Evolutionary conservation across 108 stramenopile genomes (phyloP).

Genomic region (Skeletonema menzelii): DNA sequence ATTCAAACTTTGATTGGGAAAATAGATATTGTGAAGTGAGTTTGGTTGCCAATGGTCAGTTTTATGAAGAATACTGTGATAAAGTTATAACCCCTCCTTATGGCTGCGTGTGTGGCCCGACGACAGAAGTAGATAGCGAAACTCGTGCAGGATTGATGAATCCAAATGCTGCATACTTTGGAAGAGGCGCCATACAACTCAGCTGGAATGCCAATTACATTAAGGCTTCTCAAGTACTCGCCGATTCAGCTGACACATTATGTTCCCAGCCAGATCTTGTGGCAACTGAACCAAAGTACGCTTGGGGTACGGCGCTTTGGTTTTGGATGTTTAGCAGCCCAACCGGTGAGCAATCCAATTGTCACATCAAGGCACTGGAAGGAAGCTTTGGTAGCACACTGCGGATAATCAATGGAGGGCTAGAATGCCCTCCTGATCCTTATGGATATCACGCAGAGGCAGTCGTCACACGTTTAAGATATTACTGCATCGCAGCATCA

Average conservation of each 20-base stretch:
- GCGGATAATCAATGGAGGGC: slow-evolving; percentile 36
- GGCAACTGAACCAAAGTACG: slow-evolving; percentile 45
- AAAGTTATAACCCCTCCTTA: slow-evolving; percentile 37
- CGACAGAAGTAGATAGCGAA: slow-evolving; percentile 32
- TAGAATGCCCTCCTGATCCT: slow-evolving; percentile 32
- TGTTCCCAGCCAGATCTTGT: slow-evolving; percentile 44
- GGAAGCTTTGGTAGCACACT: slow-evolving; percentile 35
- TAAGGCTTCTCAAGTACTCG: slow-evolving; percentile 31
- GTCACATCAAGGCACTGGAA: slow-evolving; percentile 35
- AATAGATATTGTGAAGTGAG: slow-evolving; percentile 39
- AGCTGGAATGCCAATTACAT: slow-evolving; percentile 47
- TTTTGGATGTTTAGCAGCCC: slow-evolving; percentile 42
- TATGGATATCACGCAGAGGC: slow-evolving; percentile 40
- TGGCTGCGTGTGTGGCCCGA: slow-evolving; percentile 47
- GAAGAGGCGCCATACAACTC: slow-evolving; percentile 38
- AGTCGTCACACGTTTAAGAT: slow-evolving; percentile 40
- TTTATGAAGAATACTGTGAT: slow-evolving; percentile 48
- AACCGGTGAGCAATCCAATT: slow-evolving; percentile 21
- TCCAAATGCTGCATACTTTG: slow-evolving; percentile 42
- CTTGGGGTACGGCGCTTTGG: slow-evolving; percentile 48
- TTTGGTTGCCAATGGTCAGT: slow-evolving; percentile 36
- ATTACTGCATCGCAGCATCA: slow-evolving; percentile 37
- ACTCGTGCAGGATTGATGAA: slow-evolving; percentile 26
- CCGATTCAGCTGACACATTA: slow-evolving; percentile 33
- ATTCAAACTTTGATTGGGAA: slow-evolving; percentile 41